phyloP scores from a whole-genome alignment of 192 early-diverging fungal genomes.

The Podila minutissima region DNA sequence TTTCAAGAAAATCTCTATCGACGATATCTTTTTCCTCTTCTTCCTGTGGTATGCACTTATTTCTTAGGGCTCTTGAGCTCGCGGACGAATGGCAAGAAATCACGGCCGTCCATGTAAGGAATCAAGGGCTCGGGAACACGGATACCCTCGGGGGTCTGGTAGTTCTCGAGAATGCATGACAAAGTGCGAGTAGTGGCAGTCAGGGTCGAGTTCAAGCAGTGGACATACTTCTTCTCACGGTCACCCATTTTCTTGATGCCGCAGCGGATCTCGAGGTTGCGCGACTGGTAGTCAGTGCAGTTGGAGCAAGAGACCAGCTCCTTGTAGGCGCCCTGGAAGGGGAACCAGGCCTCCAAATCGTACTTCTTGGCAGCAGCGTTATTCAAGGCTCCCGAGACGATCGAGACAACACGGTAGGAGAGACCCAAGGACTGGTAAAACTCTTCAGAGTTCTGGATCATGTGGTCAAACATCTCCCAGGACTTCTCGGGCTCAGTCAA shows the following conservation, averaged over 20 bases:
- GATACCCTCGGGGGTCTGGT: slow-evolving; percentile 92
- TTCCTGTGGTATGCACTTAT: too few relatives aligned
- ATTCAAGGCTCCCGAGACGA: slow-evolving; percentile 98
- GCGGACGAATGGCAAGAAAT: slow-evolving; percentile 88
- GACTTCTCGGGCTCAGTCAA: slow-evolving; percentile 96
- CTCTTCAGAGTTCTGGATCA: slow-evolving; percentile 91
- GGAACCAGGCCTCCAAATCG: slow-evolving; percentile 99
- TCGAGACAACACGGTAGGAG: slow-evolving; percentile 94
- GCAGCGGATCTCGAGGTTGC: slow-evolving; percentile 93
- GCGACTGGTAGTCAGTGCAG: slow-evolving; percentile 99
- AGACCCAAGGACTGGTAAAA: slow-evolving; percentile 96
- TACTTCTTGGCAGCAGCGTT: slow-evolving; percentile 99
- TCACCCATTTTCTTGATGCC: slow-evolving; percentile 98
- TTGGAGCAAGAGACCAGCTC: slow-evolving; percentile 99
- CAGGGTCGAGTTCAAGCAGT: slow-evolving; percentile 97
- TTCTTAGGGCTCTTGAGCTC: slow-evolving; percentile 44
- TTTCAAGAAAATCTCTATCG: too few relatives aligned
- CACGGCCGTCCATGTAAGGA: slow-evolving; percentile 93
- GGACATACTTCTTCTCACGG: slow-evolving; percentile 94
- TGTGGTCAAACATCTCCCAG: slow-evolving; percentile 98
- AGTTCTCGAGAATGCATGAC: slow-evolving; percentile 96
- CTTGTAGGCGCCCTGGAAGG: slow-evolving; percentile 97
- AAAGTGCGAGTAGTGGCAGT: slow-evolving; percentile 96
- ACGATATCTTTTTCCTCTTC: too few relatives aligned
- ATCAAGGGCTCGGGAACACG: slow-evolving; percentile 86